Evolutionary conservation across 2,329 filamentous ascomycete species (phyloP).

Genomic region (Epichloe brachyelytri): DNA sequence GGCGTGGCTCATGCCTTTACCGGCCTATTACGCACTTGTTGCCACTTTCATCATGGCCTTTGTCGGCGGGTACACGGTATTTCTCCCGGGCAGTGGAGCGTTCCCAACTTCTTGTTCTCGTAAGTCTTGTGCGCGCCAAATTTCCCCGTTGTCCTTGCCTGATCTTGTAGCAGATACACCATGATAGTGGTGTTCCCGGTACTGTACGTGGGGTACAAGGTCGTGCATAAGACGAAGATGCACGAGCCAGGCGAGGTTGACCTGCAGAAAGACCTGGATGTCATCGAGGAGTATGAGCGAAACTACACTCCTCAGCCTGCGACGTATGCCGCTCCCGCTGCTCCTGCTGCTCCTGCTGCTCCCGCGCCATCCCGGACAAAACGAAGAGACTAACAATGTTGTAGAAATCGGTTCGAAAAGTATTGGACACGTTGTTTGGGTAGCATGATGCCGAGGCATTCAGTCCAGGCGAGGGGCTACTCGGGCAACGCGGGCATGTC

Average conservation of each 20-base stretch:
- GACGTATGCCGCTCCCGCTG: slow-evolving; percentile 26
- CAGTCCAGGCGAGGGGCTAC: slow-evolving; percentile 51
- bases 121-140: slow-evolving; percentile 20
- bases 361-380: background rate
- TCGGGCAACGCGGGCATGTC: slow-evolving; percentile 57
- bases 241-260: slow-evolving; percentile 47
- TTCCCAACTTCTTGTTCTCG: slow-evolving; percentile 61
- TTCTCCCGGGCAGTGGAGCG: slow-evolving; percentile 52
- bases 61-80: slow-evolving; percentile 64
- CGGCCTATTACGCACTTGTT: slow-evolving; percentile 51
- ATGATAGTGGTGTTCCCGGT: slow-evolving; percentile 61
- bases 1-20: slow-evolving; percentile 56
- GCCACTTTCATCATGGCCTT: slow-evolving; percentile 60
- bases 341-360: slow-evolving; percentile 9
- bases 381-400: background rate
- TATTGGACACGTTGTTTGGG: slow-evolving; percentile 11
- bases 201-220: slow-evolving; percentile 60
- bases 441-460: background rate
- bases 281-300: slow-evolving; percentile 54
- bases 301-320: slow-evolving; percentile 43
- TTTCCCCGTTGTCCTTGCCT: background rate
- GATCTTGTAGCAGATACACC: slow-evolving; percentile 37
- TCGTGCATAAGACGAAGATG: slow-evolving; percentile 49
- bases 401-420: slow-evolving; percentile 11
- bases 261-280: slow-evolving; percentile 46